Base-by-base conservation (phyloP, 306 rosid species). In the Cucurbita ficifolia region DNA sequence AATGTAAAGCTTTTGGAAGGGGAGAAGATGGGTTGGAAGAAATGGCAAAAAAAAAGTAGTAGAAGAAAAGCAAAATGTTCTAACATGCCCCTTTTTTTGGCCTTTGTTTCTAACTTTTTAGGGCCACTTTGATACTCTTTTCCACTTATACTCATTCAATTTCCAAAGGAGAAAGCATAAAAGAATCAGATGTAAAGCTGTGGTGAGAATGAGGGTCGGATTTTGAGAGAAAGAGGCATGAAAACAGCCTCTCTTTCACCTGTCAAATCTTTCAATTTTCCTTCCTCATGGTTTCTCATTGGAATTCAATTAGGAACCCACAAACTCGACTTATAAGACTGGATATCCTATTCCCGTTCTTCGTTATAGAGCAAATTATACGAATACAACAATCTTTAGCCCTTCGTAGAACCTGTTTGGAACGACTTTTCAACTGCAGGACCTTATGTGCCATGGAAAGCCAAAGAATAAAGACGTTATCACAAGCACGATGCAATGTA, bases 261-360 rank as follows among this genome's bases (percentile, higher is more conserved):
- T 64, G 71, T 64, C 71, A 64, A 18, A 39, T 64, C 52, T n/a
- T n/a, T 64, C 21, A 16, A 36, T n/a, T 8, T 63, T 39, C 35
- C 4, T 14, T 51, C 17, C 33, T 3, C 11, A 65, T 33, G 11
- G 33, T 49, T 65, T 21, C 36, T 65, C 18, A 42, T 21, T 67
- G 39, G 72, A 45, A 67, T 45, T 67, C 72, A 67, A 21, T 22
- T 67, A 22, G 72, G 54, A 67, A 67, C n/a, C 71, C 71, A 64
- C 52, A 39, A 42, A 38, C 51, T 65, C 14, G 4, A 22, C 62
- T 36, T 10, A 21, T 6, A 22, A 56, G 62, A 56, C 3, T 22
- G 22, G 17, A 56, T 21, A 14, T 49, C 38, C 57, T 52, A 17
- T 52, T 52, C 22, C 10, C 2, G 55, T 22, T 52, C 18, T 52